Base-by-base conservation (phyloP, 768 basidiomycete species). In the Cubamyces sp. region DNA sequence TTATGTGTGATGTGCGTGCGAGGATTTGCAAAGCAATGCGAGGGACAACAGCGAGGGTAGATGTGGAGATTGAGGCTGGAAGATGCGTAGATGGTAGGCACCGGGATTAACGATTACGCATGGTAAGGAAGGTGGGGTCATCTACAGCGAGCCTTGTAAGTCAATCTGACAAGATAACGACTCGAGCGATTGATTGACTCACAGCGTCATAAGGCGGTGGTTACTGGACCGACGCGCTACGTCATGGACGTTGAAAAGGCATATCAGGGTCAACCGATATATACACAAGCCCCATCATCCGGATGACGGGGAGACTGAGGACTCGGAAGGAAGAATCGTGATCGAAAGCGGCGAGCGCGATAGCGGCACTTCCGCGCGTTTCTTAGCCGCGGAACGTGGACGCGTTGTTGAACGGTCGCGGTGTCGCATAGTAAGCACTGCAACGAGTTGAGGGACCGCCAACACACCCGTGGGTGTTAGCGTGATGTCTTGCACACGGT, bases 371-470 rank as follows among this genome's bases (percentile, higher is more conserved):
- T 50, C 53, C 2, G 28, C 41, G 28, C 62, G 57, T 21, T 46
- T 64, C 57, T 45, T 60, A 21, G 47, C 39, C 21, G 54, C 26
- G 42, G 66, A 58, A 19, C 70, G 70, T 3, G 65, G 46, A 14
- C 68, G 69, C 11, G 64, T 50, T 3, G 67, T 46, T 11, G 64
- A 28, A 25, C 70, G 70, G 40, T 71, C 70, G 21, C 69, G 61
- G 41, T 66, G 64, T n/a, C 70, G 70, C 63, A 73, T 59, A 23
- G 61, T 70, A 40, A 73, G 65, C 2, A 69, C 50, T 7, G 72
- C 72, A 7, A 73, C 69, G 30, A 71, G 65, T 50, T 69, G 69
- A 8, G 70, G 64, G 49, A 73, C 66, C 14, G 68, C 45, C 11
- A 73, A 47, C 12, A 66, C 28, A 11, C 40, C 55, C 15, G 41